Conservation (phyloP, 768 basidiomycete genomes). For the Tulasnella sp. region DNA sequence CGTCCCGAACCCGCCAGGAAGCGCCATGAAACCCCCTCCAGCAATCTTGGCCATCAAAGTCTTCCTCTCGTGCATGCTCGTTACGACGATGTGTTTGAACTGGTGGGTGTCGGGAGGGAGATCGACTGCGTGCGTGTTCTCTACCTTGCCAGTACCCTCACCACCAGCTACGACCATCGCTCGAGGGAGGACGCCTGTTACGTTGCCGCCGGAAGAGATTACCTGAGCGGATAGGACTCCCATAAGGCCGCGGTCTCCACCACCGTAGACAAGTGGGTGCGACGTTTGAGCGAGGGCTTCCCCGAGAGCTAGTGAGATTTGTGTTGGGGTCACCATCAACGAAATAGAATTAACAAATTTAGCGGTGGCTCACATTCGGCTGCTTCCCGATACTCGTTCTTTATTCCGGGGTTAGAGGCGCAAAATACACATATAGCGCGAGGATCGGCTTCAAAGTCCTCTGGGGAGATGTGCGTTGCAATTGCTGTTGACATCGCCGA, state of each 20-base stretch:
- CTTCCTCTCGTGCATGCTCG: conserved; percentile 84
- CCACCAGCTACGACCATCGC: conserved; percentile 63
- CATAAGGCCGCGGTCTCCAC: conserved; percentile 78
- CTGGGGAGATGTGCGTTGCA: too few relatives aligned
- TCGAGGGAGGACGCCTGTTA: conserved; percentile 67
- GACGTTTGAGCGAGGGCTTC: conserved; percentile 50
- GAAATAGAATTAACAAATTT: too few relatives aligned
- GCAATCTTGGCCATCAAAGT: conserved; percentile 78
- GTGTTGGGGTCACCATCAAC: neutral
- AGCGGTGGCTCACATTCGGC: conserved; percentile 63
- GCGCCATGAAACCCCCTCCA: conserved; percentile 63
- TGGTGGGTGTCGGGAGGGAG: neutral
- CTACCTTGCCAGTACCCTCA: conserved; percentile 29
- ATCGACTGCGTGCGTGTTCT: neutral
- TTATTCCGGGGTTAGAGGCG: conserved; percentile 59
- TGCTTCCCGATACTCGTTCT: conserved; percentile 51
- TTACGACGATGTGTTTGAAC: conserved; percentile 45
- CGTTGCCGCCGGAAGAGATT: conserved; percentile 54
- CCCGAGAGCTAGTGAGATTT: conserved; percentile 50
- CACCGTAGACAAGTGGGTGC: conserved; percentile 74
- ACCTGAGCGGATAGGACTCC: conserved; percentile 62
- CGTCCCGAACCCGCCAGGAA: conserved; percentile 92
- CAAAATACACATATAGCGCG: conserved; percentile 50
- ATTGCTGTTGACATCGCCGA: too few relatives aligned
- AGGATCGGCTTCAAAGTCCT: neutral